Base-by-base conservation (phyloP, 768 basidiomycete species). In the Boletus pseudopeckii region DNA sequence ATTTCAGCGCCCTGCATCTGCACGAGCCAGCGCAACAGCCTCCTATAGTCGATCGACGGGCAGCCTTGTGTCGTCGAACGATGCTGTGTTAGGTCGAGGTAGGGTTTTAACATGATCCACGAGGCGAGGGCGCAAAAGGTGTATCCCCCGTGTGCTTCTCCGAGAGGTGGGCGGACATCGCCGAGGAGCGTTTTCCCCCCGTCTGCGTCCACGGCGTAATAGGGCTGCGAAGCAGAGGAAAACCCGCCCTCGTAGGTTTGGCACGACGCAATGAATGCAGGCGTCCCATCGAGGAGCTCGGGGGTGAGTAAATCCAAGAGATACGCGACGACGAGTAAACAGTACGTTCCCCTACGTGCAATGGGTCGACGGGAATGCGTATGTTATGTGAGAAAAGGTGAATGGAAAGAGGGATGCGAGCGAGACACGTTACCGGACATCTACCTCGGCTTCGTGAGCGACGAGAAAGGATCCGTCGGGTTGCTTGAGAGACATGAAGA, bases 171-270 rank as follows among this genome's bases (percentile, higher is more conserved):
- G 0, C 87, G 80, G 1, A 85, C 80, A 3, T 69, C 67, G 3
- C 71, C 61, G 39, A 81, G 69, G 20, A 77, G 43, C 2, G 71
- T 56, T n/a, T 30, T 41, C 4, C 34, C 52, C n/a, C 15, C 46
- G 30, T 59, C 56, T n/a, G 33, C 32, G n/a, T 50, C 52, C 24
- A 72, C 59, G 15, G 72, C 61, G 57, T 81, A 81, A 54, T 84
- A 86, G 0, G 90, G 84, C 49, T 89, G 83, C 0, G 90, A 88
- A 0, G 90, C 76, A 2, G 84, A 86, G 1, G 91, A 80, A 65
- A 99, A 95, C 0, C 97, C 96, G 33, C 97, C 97, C 71, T 99
- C 97, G 73, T 96, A 98, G 0, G 95, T 98, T 69, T 98, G 97
- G 67, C 92, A 97, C 5, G 87, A 86, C 0, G 85, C 84, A 49